Base-by-base conservation (phyloP, 176 grass and related monocot genomes). In the Oryza glumipatula region DNA sequence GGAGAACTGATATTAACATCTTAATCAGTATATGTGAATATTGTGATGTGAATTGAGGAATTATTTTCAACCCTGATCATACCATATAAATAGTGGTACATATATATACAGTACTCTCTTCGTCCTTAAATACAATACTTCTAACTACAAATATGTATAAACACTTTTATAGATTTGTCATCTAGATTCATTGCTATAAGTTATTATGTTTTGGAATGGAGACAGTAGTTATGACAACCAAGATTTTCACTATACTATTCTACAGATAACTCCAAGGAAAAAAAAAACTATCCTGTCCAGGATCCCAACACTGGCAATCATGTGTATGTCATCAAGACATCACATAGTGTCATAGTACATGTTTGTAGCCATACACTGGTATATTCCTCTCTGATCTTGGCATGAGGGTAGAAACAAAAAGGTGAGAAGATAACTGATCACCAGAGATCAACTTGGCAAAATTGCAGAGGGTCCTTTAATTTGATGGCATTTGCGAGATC, bases 401-500 rank as follows among this genome's bases (percentile, higher is more conserved):
- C 41, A 47, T n/a, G 41, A 72, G 70, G 68, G 44, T 48, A 9
- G 12, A 73, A 73, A 16, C 22, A 47, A 73, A 46, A 26, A 24
- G 6, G 12, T 14, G 13, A 64, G n/a, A 11, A 3, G 11, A 32
- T 13, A 22, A 3, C 33, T 22, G 13, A 19, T 35, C 13, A 8
- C 11, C 6, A 4, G 15, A 9, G 32, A 23, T 35, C 11, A 38
- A 38, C 32, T 14, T 17, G 67, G 80, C 80, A 11, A 21, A 15
- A 58, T 24, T 46, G 4, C 69, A 64, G 38, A 22, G 38, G 69
- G 39, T 5, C 39, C 39, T 41, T 41, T 8, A 9, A 45, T 82
- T 70, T 45, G 69, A 72, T 11, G 26, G 56, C 81, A 74, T 61
- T 74, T 33, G 41, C 19, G 41, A 36, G 56, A 46, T 61, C 56